Evolutionary conservation across 441 rosid species (phyloP), one percentile per base, ranked within the genome.

Genomic region (Biscutella laevigata): DNA sequence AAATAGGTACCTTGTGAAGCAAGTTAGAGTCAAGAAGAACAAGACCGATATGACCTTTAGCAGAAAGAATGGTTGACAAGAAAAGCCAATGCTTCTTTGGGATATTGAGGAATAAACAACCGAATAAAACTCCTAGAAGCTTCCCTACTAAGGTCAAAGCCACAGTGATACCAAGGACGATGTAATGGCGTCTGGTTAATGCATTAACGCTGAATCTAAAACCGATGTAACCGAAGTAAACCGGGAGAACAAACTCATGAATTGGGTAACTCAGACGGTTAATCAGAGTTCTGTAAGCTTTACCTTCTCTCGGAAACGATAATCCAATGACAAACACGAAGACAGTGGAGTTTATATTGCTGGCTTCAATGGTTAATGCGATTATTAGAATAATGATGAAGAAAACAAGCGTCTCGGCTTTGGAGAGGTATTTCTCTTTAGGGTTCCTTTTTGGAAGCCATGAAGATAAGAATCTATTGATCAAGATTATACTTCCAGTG

Each of bases 291-390:
- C 95, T 58, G 7, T 76, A 64, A 4, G 92, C 74, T 64, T 90
- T 86, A 10, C 97, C 95, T 62, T 82, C 78, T 64, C 94, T 70
- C 0, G 97, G 95, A 67, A 84, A 86, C 76, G 76, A 22, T 42
- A 86, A 9, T 2, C 97, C 97, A 1, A 81, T 40, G 50, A 79
- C 40, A 68, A 84, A 90, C 46, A 77, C 75, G 45, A 73, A 59
- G 11, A 81, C 43, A 5, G 76, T 52, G 37, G 83, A 74, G 57
- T 70, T 80, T 19, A 41, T 66, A 2, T 73, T 75, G 14, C 62
- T 34, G 10, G 59, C 33, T 64, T 90, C 94, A 1, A 66, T 68
- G 30, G 66, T 5, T 20, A 70, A 25, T 3, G 87, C 64, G 5
- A 77, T 30, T 6, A 55, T 13, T 2, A 74, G 35, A 7, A 82